Percentiles rank a stretch among this genome's conserved stretches.
These are phyloP conservation scores for Blastocystis sp. DNA, from an alignment of 352 stramenopile genomes.

Conservation along the genomic window DNA sequence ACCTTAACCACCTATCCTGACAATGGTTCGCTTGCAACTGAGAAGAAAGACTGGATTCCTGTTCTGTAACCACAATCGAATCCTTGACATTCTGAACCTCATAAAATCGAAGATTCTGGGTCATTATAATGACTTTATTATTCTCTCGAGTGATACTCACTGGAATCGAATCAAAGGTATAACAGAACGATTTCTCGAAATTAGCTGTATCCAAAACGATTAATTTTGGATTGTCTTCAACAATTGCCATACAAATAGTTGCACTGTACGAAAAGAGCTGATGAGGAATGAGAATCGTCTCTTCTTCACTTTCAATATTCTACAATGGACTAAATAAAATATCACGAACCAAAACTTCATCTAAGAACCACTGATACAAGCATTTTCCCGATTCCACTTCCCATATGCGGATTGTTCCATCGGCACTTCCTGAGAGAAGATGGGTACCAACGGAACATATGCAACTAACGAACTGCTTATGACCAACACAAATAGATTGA, in stretches of 20 bases:
- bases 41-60: not conserved
- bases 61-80: not conserved
- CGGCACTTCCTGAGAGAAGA: constrained; percentile 21
- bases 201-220: not conserved
- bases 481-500: constrained; percentile 56
- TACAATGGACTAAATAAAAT: not conserved
- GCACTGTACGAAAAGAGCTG: not conserved
- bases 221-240: constrained; percentile 12
- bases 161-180: not conserved
- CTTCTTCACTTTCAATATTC: constrained; percentile 49
- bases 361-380: not conserved
- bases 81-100: not conserved
- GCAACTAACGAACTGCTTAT: constrained; percentile 45
- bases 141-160: constrained; percentile 1
- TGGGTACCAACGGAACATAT: not conserved
- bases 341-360: not conserved
- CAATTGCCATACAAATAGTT: not conserved
- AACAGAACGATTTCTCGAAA: not conserved
- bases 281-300: constrained; percentile 21
- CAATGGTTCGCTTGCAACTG: not conserved
- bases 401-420: constrained; percentile 17
- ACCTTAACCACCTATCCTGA: not conserved
- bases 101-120: not conserved
- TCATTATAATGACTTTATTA: not conserved
- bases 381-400: not conserved